Conservation (phyloP, 2,329 filamentous ascomycete genomes). For the Penicillium sp. region DNA sequence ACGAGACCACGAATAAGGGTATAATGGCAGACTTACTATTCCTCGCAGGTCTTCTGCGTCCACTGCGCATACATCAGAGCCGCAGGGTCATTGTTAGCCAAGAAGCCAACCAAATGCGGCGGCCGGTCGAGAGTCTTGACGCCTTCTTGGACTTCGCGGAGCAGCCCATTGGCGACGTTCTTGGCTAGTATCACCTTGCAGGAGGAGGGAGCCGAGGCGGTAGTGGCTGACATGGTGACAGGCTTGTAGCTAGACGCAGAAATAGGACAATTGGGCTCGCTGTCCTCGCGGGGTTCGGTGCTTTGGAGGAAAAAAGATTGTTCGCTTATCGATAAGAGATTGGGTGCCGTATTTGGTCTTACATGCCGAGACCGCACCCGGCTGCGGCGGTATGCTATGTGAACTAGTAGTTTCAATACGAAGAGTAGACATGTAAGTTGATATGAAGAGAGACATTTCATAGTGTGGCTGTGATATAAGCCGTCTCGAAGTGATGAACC, state of each 20-base stretch:
- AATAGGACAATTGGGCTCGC: slow-evolving; percentile 7
- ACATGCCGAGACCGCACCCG: slow-evolving; percentile 8
- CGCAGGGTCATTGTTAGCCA: slow-evolving; percentile 86
- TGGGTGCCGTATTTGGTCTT: slow-evolving; percentile 29
- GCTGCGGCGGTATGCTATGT: neutral
- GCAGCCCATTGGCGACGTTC: slow-evolving; percentile 75
- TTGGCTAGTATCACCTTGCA: slow-evolving; percentile 93
- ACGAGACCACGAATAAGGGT: slow-evolving; percentile 7
- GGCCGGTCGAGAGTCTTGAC: slow-evolving; percentile 65
- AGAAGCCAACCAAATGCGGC: slow-evolving; percentile 81
- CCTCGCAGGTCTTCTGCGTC: slow-evolving; percentile 92
- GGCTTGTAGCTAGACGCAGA: slow-evolving; percentile 3
- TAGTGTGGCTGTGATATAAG: too few species aligned
- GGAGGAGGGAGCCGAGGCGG: slow-evolving; percentile 37
- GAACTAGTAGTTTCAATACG: neutral
- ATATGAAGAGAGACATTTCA: neutral
- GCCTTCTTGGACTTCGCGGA: slow-evolving; percentile 71
- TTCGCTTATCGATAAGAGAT: slow-evolving; percentile 38
- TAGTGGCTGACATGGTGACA: slow-evolving; percentile 30
- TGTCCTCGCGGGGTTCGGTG: slow-evolving; percentile 9
- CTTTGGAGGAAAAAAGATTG: slow-evolving; percentile 27
- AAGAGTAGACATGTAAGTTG: neutral
- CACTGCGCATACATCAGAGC: slow-evolving; percentile 93
- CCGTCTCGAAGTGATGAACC: too few species aligned
- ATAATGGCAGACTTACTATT: slow-evolving; percentile 65